These are phyloP conservation scores for Nemania abortiva DNA, from an alignment of 2,329 filamentous ascomycete genomes.

Conservation along the genomic window DNA sequence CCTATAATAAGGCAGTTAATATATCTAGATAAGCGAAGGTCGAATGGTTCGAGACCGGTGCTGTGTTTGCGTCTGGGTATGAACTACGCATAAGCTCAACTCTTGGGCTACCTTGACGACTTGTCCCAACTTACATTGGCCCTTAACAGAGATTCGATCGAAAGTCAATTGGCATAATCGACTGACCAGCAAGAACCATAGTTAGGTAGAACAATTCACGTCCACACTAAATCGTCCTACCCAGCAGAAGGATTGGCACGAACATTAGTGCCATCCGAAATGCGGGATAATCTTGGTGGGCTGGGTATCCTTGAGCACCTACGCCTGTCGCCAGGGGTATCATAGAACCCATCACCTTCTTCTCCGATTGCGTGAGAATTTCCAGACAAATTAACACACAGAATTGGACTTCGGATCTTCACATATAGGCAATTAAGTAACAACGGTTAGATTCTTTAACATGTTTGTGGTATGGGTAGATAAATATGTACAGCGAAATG, in stretches of 20 bases:
- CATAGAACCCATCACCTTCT: no score
- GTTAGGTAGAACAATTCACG: not conserved
- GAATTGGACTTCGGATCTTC: not conserved
- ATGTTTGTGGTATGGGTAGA: constrained; percentile 10
- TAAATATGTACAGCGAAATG: constrained; percentile 37
- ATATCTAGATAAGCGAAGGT: no score
- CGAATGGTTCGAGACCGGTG: no score
- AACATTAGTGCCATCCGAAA: not conserved
- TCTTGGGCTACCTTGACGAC: no score
- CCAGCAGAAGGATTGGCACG: not conserved
- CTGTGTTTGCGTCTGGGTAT: no score
- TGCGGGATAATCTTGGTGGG: not conserved
- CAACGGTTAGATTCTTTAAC: not conserved
- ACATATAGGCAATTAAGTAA: not conserved
- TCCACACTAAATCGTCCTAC: not conserved
- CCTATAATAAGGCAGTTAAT: no score
- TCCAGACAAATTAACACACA: not conserved
- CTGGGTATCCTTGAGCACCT: not conserved
- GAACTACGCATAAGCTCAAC: no score
- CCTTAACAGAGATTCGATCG: not conserved
- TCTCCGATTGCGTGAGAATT: not conserved
- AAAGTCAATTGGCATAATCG: not conserved
- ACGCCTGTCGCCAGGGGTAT: not conserved
- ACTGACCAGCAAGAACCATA: not conserved
- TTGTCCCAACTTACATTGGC: no score